Base-by-base conservation (phyloP, 139 green algal genomes). In the Nannochloris sp. region DNA sequence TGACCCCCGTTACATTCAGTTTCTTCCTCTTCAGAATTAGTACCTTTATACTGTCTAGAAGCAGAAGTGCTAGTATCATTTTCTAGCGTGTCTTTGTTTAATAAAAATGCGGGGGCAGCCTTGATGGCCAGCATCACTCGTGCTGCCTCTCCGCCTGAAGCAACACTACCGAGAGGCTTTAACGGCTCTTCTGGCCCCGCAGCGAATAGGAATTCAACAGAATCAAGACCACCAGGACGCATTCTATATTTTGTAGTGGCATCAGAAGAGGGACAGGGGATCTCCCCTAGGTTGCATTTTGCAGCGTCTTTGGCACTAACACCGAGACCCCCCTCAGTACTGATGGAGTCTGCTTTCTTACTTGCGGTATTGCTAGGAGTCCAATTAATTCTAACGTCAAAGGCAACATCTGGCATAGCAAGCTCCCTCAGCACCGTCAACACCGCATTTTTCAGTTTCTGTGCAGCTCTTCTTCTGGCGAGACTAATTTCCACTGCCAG, bases 91-190 rank as follows among this genome's bases (percentile, higher is more conserved):
- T 32, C 64, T 4, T 53, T 73, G 12, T 58, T 60, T 15, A 25
- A 12, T 24, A 58, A 44, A 27, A 53, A 37, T 36, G 76, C 71
- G 13, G 83, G 84, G 8, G 85, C 88, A 19, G 87, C 83, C 60
- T 94, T 94, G 10, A 95, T 78, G 0, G 88, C 88, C 13, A 95
- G 74, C 87, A 94, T 91, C 34, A 95, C 60, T 9, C 88, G 82
- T 0, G 87, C 80, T 9, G 59, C 73, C 64, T 95, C 88, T 3
- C 88, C 88, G 33, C 88, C 88, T 6, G 83, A 92, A 1, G 87
- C 88, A 12, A 88, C 78, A 0, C 71, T 69, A 14, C 73, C 70
- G 63, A 95, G 77, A 14, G 87, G 73, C 34, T 83, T 74, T 53
- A 94, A 71, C 13, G 87, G 83, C 79, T 95, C 88, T 3, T 67